Percentiles rank a stretch among this genome's conserved stretches.
Evolutionary conservation across 768 basidiomycete species (phyloP).

Genomic region (button mushroom (Agaricus bisporus)): DNA sequence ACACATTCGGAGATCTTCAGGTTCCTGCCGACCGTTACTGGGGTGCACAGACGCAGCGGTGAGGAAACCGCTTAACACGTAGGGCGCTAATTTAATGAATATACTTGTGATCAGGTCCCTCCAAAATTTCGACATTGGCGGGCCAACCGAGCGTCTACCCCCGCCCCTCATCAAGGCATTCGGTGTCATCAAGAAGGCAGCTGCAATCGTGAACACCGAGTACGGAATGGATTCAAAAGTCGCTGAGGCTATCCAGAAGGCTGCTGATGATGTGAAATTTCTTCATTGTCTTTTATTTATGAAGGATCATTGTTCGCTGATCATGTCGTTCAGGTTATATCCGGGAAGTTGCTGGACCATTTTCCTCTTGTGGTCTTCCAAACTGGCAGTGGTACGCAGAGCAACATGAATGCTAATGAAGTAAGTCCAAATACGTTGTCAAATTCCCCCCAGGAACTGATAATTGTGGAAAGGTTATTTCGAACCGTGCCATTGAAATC

Average conservation of each 20-base stretch:
- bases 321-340: constrained; percentile 72
- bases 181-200: constrained; percentile 96
- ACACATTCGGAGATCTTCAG: constrained; percentile 93
- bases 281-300: background rate
- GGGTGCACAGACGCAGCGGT: constrained; percentile 98
- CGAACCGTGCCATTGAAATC: constrained; percentile 95
- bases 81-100: background rate
- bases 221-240: constrained; percentile 91
- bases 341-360: constrained; percentile 88
- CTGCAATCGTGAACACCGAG: constrained; percentile 78
- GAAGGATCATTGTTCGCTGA: constrained; percentile 4
- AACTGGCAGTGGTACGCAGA: constrained; percentile 97
- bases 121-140: constrained; percentile 98
- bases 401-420: constrained; percentile 99
- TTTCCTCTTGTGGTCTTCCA: constrained; percentile 99
- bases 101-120: constrained; percentile 52
- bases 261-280: constrained; percentile 81
- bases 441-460: background rate
- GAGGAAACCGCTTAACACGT: constrained; percentile 12
- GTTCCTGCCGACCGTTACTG: constrained; percentile 80
- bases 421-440: constrained; percentile 26
- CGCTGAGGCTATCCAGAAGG: constrained; percentile 82
- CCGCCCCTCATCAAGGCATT: constrained; percentile 97
- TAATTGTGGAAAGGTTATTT: constrained; percentile 66
- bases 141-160: constrained; percentile 88